A percentile compares a stretch with the other conserved stretches of the same genome.
Evolutionary conservation across 2,329 filamentous ascomycete species (phyloP).

Genomic region (Ophiostoma populinum): DNA sequence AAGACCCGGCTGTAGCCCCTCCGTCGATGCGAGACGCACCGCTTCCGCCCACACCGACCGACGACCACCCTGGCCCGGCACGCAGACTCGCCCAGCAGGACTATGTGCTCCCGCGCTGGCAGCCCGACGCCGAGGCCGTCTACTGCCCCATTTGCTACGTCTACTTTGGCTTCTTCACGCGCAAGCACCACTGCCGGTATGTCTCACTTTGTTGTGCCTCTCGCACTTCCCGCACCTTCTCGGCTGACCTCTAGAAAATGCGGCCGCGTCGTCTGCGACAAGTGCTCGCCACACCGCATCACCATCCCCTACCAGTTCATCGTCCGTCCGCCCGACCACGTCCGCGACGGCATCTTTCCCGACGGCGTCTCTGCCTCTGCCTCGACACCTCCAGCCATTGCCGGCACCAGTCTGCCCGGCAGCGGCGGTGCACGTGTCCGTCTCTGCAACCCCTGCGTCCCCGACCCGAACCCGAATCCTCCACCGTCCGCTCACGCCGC

Average conservation of each 20-base stretch:
- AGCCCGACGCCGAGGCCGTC: slow-evolving; percentile 68
- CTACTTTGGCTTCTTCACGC: slow-evolving; percentile 67
- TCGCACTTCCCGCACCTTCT: background rate
- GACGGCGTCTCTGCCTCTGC: slow-evolving; percentile 44
- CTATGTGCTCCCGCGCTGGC: slow-evolving; percentile 60
- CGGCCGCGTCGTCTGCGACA: slow-evolving; percentile 74
- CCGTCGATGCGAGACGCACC: too few relatives aligned
- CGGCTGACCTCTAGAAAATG: slow-evolving; percentile 47
- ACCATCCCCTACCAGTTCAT: slow-evolving; percentile 90
- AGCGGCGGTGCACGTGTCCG: slow-evolving; percentile 42
- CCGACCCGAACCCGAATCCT: slow-evolving; percentile 41
- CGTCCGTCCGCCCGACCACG: slow-evolving; percentile 53
- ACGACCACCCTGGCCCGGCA: background rate
- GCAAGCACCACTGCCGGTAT: slow-evolving; percentile 84
- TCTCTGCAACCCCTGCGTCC: slow-evolving; percentile 45
- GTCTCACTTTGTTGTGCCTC: slow-evolving; percentile 13
- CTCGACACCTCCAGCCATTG: slow-evolving; percentile 22
- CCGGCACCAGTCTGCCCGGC: too few relatives aligned
- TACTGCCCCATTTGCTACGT: slow-evolving; percentile 70
- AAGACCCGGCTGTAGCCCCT: too few relatives aligned
- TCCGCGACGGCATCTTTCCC: slow-evolving; percentile 43
- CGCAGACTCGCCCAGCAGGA: slow-evolving; percentile 15
- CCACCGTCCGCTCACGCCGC: slow-evolving; percentile 15
- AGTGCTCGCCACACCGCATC: slow-evolving; percentile 86
- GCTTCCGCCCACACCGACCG: background rate